Base-by-base conservation (phyloP, 2,329 filamentous ascomycete species). In the Thelonectria discophora region DNA sequence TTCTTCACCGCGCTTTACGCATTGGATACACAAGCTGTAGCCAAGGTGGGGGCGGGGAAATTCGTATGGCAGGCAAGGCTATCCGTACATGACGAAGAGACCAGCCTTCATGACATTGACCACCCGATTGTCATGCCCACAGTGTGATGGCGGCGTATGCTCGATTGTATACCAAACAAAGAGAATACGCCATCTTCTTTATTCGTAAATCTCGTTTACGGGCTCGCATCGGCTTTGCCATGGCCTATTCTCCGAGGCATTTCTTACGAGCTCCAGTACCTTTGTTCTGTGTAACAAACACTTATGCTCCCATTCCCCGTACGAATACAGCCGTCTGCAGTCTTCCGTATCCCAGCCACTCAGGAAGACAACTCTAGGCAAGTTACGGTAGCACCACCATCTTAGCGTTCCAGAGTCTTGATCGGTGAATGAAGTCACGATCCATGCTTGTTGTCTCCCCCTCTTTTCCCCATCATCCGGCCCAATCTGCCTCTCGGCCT, bases 1-100 rank as follows among this genome's bases (percentile, higher is more conserved):
- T 37, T 37, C 39, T 40, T 55, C 53, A 49, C 53, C 53, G 53
- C 53, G 53, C 43, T 49, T 49, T 43, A 10, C 17, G 21, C 21
- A 24, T 24, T 24, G 21, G 21, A 24, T 24, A 24, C 21, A 24
- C 21, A 24, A 3, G 6, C 21, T 3, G 21, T 24, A 40, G 18
- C 18, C 21, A 15, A n/a, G 45, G 45, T 47, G 45, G 45, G 45
- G 34, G 21, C 39, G 34, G 21, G 15, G 34, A 17, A 55, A 55
- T 17, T 47, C 18, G 17, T 20, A 12, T 24, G 18, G 10, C 5
- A 7, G 17, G 17, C 42, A 18, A 46, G 17, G 20, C 18, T 46
- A 21, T 7, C 11, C n/a, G 11, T 43, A 46, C 42, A 46, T 46
- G 27, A 30, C 42, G 17, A 11, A 20, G 27, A 46, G 18, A 13